phyloP scores from a whole-genome alignment of 164 flowering plant genomes.

The Vitis labrusca region DNA sequence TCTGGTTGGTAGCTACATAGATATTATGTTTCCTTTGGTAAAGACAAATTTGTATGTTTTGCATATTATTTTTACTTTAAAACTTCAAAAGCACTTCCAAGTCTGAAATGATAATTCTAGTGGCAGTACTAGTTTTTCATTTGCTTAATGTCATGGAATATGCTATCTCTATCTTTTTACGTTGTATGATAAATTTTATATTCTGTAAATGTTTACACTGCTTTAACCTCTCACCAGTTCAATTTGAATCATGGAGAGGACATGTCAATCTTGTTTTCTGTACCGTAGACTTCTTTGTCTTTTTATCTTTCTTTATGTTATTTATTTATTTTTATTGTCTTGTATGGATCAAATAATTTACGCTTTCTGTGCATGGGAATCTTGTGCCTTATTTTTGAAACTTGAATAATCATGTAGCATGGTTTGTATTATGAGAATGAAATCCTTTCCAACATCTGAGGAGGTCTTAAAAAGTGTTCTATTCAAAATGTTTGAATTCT shows the following conservation, averaged over 20 bases:
- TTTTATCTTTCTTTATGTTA: not conserved
- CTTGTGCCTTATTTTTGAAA: not conserved
- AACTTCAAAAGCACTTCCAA: slow-evolving; percentile 5
- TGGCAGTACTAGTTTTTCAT: not conserved
- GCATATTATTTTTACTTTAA: not conserved
- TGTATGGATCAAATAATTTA: not conserved
- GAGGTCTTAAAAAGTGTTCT: not conserved
- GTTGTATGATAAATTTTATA: too few relatives aligned
- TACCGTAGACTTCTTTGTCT: not conserved
- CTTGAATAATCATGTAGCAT: not conserved
- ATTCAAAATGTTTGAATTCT: not conserved
- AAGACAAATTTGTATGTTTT: slow-evolving; percentile 1
- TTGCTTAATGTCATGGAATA: slow-evolving; percentile 1
- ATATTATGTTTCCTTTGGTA: not conserved
- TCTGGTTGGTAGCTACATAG: not conserved
- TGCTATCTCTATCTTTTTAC: too few relatives aligned
- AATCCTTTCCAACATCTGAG: not conserved
- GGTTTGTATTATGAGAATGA: not conserved
- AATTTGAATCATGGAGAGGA: too few relatives aligned
- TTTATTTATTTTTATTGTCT: not conserved
- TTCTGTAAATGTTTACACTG: not conserved
- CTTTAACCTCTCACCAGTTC: not conserved
- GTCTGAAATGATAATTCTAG: not conserved
- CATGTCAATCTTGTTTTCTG: too few relatives aligned
- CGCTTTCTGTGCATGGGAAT: not conserved